Percentiles rank a stretch among this genome's conserved stretches.
Evolutionary conservation across 805 yeast genomes (phyloP).

Genomic region (Tetrapisispora fleetii): DNA sequence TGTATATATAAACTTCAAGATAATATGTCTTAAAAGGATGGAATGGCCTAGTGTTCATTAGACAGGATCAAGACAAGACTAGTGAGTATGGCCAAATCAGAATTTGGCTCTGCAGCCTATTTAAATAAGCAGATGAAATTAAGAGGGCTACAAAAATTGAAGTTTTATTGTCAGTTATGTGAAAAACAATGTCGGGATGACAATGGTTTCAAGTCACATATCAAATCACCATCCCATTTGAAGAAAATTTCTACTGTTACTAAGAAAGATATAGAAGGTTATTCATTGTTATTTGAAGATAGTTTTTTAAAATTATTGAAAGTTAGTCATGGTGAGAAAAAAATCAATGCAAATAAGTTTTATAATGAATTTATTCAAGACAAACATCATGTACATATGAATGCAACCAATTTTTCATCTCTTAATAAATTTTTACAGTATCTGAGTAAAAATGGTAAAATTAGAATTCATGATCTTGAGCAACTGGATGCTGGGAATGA

Average conservation of each 20-base stretch:
- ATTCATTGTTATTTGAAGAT: slow-evolving; percentile 45
- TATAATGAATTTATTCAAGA: slow-evolving; percentile 85
- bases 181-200: slow-evolving; percentile 91
- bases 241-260: slow-evolving; percentile 44
- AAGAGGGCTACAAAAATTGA: slow-evolving; percentile 74
- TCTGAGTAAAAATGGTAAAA: slow-evolving; percentile 46
- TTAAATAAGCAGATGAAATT: slow-evolving; percentile 70
- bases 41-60: neutral
- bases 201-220: slow-evolving; percentile 88
- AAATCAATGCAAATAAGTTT: slow-evolving; percentile 69
- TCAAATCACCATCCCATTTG: slow-evolving; percentile 70
- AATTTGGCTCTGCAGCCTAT: slow-evolving; percentile 57
- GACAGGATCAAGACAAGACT: neutral
- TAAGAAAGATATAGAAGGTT: slow-evolving; percentile 44
- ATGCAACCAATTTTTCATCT: slow-evolving; percentile 72
- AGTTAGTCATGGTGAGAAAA: slow-evolving; percentile 71
- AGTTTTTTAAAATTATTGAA: slow-evolving; percentile 58
- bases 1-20: too few species aligned
- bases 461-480: slow-evolving; percentile 38
- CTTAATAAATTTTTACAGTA: slow-evolving; percentile 58
- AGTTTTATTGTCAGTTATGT: slow-evolving; percentile 87
- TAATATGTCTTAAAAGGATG: too few species aligned
- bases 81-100: slow-evolving; percentile 33
- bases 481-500: slow-evolving; percentile 29
- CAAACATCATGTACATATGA: slow-evolving; percentile 80